These are phyloP conservation scores for Cladosporium austrohemisphaericum DNA, from an alignment of 2,329 filamentous ascomycete genomes.

Conservation along the genomic window DNA sequence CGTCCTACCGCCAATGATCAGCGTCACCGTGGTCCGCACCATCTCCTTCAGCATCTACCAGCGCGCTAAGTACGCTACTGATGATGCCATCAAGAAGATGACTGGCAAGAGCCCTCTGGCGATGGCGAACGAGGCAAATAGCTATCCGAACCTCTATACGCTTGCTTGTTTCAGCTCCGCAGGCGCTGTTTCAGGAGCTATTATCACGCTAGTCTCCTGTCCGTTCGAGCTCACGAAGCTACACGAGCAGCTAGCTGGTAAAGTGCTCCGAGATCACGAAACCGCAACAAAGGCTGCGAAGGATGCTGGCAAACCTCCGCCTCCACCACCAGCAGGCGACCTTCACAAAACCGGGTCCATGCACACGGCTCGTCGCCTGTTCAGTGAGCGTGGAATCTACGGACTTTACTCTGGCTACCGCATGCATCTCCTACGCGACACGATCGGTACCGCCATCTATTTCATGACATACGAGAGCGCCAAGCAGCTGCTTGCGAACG, in stretches of 20 bases:
- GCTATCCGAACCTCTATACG: slow-evolving; percentile 69
- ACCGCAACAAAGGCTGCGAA: slow-evolving; percentile 3
- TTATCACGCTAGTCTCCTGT: slow-evolving; percentile 76
- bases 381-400: slow-evolving; percentile 66
- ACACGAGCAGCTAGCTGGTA: slow-evolving; percentile 77
- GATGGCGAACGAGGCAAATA: slow-evolving; percentile 66
- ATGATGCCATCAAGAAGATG: slow-evolving; percentile 62
- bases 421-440: slow-evolving; percentile 80
- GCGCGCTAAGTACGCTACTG: slow-evolving; percentile 69
- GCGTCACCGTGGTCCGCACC: slow-evolving; percentile 72
- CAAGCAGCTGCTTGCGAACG: slow-evolving; percentile 75
- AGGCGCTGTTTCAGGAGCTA: slow-evolving; percentile 73
- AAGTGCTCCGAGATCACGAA: slow-evolving; percentile 54
- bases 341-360: slow-evolving; percentile 28
- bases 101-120: slow-evolving; percentile 68
- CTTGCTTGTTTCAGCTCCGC: slow-evolving; percentile 72
- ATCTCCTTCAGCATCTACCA: slow-evolving; percentile 78
- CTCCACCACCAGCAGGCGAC: slow-evolving; percentile 11
- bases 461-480: slow-evolving; percentile 86
- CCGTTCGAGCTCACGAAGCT: slow-evolving; percentile 89
- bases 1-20: slow-evolving; percentile 74
- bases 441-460: slow-evolving; percentile 77
- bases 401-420: slow-evolving; percentile 79
- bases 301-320: slow-evolving; percentile 3
- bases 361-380: slow-evolving; percentile 69